Percentiles rank a stretch among this genome's conserved stretches.
These are phyloP conservation scores for Krasilnikovozyma curviuscula DNA, from an alignment of 768 basidiomycete genomes.

Conservation along the genomic window DNA sequence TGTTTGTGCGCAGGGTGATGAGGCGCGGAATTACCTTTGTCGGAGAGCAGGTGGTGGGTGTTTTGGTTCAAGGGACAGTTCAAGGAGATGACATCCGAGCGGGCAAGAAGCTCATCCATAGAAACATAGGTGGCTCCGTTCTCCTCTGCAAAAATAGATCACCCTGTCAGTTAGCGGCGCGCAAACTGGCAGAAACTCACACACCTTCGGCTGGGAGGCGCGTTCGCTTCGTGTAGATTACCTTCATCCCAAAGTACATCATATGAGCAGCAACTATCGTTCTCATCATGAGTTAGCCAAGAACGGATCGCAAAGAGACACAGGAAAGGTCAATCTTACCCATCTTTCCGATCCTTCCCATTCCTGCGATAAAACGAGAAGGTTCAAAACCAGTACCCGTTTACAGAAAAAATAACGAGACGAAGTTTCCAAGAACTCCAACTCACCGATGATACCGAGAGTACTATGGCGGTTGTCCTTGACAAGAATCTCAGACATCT, in stretches of 20 bases:
- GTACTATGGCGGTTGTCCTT: slow-evolving; percentile 14
- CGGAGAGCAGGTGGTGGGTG: slow-evolving; percentile 16
- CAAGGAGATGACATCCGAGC: slow-evolving; percentile 19
- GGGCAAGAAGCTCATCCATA: slow-evolving; percentile 19
- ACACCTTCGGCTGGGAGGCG: slow-evolving; percentile 14
- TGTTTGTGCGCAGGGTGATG: not conserved
- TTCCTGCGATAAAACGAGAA: not conserved
- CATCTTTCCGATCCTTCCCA: slow-evolving; percentile 26
- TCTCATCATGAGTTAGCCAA: slow-evolving; percentile 1
- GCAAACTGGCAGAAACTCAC: too few relatives aligned
- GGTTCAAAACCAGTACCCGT: not conserved
- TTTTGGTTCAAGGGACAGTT: slow-evolving; percentile 20
- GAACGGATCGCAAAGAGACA: not conserved
- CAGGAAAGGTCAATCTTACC: slow-evolving; percentile 6
- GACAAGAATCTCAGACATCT: slow-evolving; percentile 11
- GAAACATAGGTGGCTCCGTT: slow-evolving; percentile 18
- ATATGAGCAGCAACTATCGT: slow-evolving; percentile 17
- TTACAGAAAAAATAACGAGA: not conserved
- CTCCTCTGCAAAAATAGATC: slow-evolving; percentile 13
- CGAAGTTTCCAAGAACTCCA: too few relatives aligned
- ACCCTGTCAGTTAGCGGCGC: not conserved
- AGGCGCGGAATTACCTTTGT: not conserved
- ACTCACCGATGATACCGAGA: slow-evolving; percentile 27
- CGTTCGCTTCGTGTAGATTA: slow-evolving; percentile 24
- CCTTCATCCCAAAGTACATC: slow-evolving; percentile 21